Conservation (phyloP, 306 rosid species). For the Fagus sylvatica region DNA sequence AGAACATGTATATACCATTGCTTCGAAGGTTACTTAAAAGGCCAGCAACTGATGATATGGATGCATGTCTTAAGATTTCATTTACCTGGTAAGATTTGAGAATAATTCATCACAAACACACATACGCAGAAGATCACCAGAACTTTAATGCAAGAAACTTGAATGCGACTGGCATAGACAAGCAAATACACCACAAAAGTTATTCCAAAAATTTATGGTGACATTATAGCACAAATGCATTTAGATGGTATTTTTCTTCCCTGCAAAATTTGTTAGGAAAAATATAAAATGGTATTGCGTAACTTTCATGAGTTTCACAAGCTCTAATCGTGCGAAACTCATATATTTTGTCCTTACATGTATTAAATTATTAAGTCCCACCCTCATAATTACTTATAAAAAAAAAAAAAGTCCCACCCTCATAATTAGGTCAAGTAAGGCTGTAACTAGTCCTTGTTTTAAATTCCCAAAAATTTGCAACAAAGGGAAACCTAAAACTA, state of each 20-base stretch:
- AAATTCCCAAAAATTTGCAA: not conserved
- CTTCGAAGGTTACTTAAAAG: conserved; percentile 79
- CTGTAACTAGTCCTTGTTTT: not conserved
- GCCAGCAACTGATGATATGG: conserved; percentile 66
- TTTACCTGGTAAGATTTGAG: conserved; percentile 55
- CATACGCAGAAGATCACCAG: conserved; percentile 4
- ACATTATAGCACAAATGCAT: not conserved
- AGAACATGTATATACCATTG: conserved; percentile 51
- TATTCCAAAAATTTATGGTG: not conserved
- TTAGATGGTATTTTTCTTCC: not conserved
- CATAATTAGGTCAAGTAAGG: no score
- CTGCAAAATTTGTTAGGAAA: not conserved
- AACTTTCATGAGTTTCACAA: no score
- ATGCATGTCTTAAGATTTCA: conserved; percentile 70
- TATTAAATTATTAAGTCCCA: no score
- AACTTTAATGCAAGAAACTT: not conserved
- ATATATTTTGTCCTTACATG: no score
- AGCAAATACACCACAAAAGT: not conserved
- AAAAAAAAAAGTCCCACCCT: no score
- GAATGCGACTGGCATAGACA: not conserved
- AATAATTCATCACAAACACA: conserved; percentile 21
- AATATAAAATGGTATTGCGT: not conserved
- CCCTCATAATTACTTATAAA: no score
- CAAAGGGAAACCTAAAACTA: not conserved
- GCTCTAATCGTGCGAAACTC: no score